Evolutionary conservation across 768 basidiomycete genomes (phyloP), one percentile per base, ranked within the genome.

Genomic region (Pisolithus microcarpus): DNA sequence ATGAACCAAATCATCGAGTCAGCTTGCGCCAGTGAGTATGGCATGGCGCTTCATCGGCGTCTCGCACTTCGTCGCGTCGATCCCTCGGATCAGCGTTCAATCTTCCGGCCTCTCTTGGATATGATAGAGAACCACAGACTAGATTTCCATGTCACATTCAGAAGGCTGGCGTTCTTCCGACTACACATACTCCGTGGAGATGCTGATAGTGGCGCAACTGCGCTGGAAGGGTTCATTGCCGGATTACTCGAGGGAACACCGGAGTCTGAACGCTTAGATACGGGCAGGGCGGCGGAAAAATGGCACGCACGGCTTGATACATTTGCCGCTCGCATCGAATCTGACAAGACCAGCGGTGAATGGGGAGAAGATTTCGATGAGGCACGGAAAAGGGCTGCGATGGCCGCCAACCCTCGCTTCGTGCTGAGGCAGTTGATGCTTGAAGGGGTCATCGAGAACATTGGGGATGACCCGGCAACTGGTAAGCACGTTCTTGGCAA

Each of bases 401-500:
- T n/a, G 13, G 81, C 74, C 34, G 81, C 75, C 28, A 99, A 99
- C 63, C 96, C 96, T 16, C 75, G 93, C 34, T 98, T 99, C 67
- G 83, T 95, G 31, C 68, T 98, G 52, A 74, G 96, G 52, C 96
- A 98, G 68, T 98, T 96, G 96, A 71, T 98, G 8, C 74, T 99
- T 31, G 93, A 98, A 64, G 94, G 97, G 61, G 84, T 90, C 21
- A 98, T 98, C 62, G 67, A 70, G 54, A 78, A 78, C 56, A 78
- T 91, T 2, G 87, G 91, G 62, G 67, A 69, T 52, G 87, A 92
- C 59, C 63, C 72, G 9, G 71, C 72, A 19, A 77, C 70, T 52
- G 87, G 86, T 43, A 84, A 81, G 70, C 72, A 76, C 52, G 70
- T 87, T 3, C 70, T 97, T 46, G 82, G 81, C 11, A 90, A 91